phyloP scores from a whole-genome alignment of 768 basidiomycete genomes.

The Russula emetica region DNA sequence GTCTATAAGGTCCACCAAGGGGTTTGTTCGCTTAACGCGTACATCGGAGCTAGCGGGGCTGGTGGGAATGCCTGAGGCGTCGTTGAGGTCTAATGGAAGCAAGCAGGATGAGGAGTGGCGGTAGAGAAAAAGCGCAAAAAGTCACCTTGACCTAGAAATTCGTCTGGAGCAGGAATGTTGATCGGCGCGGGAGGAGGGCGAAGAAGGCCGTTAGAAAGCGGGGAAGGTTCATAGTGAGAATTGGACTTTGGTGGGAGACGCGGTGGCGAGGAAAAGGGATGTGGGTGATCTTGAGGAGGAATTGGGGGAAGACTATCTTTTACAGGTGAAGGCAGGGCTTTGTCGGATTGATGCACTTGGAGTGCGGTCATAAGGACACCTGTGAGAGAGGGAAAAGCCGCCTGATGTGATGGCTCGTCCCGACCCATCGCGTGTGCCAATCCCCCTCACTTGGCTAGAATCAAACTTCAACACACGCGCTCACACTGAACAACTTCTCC shows the following conservation, averaged over 20 bases:
- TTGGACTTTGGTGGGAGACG: slow-evolving; percentile 28
- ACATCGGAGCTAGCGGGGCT: slow-evolving; percentile 33
- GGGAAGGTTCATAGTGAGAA: slow-evolving; percentile 5
- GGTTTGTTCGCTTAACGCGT: slow-evolving; percentile 67
- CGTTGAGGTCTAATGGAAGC: slow-evolving; percentile 17
- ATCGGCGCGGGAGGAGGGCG: slow-evolving; percentile 24
- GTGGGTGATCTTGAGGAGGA: background rate
- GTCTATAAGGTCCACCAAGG: slow-evolving; percentile 87
- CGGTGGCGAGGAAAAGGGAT: background rate
- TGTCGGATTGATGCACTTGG: slow-evolving; percentile 22
- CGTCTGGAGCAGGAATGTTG: slow-evolving; percentile 15
- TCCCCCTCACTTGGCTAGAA: slow-evolving; percentile 39
- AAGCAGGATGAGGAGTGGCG: background rate
- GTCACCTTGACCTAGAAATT: slow-evolving; percentile 16
- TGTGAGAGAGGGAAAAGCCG: background rate
- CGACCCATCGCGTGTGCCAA: slow-evolving; percentile 29
- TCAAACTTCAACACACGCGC: slow-evolving; percentile 44
- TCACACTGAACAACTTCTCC: slow-evolving; percentile 44
- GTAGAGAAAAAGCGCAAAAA: background rate
- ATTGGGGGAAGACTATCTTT: slow-evolving; percentile 33
- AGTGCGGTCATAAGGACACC: slow-evolving; percentile 22
- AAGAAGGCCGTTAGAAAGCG: slow-evolving; percentile 21
- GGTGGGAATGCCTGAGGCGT: slow-evolving; percentile 19
- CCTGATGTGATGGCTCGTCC: background rate
- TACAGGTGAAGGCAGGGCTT: slow-evolving; percentile 33